Percentiles rank a stretch among this genome's conserved stretches.
These are phyloP conservation scores for Leucosporidium creatinivorum DNA, from an alignment of 768 basidiomycete genomes.

Conservation along the genomic window DNA sequence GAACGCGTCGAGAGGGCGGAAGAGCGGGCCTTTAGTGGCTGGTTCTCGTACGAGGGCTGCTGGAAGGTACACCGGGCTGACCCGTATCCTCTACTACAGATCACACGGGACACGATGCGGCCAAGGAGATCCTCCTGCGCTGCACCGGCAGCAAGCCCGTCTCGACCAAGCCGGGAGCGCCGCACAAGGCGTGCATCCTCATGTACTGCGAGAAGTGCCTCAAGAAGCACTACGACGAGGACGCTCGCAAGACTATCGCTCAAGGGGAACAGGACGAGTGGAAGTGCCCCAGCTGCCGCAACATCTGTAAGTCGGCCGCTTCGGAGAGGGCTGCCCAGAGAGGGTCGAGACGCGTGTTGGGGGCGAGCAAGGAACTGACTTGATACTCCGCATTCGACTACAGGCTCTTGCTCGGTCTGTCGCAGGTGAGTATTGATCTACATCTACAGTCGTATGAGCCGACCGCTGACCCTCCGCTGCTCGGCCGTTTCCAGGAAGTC, in stretches of 20 bases:
- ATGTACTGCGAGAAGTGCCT: slow-evolving; percentile 10
- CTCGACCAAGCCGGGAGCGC: neutral
- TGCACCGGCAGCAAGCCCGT: slow-evolving; percentile 3
- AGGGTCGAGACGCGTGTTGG: neutral
- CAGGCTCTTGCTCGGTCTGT: too few species aligned
- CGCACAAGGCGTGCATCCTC: neutral
- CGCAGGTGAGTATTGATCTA: too few species aligned
- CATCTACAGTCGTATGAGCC: neutral
- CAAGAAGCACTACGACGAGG: neutral
- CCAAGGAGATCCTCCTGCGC: neutral
- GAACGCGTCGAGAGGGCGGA: too few species aligned
- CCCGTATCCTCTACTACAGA: neutral
- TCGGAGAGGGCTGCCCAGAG: slow-evolving; percentile 3
- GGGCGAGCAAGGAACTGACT: too few species aligned
- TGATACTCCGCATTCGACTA: too few species aligned
- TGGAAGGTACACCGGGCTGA: too few species aligned
- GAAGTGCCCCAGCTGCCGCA: slow-evolving; percentile 11
- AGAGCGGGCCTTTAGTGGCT: too few species aligned
- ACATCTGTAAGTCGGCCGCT: neutral
- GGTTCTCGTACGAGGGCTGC: too few species aligned
- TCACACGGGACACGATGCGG: slow-evolving; percentile 6
- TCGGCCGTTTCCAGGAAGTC: neutral
- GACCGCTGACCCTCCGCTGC: neutral
- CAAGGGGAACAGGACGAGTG: neutral
- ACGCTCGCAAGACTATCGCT: neutral